These are phyloP conservation scores for Pseudocercospora eumusae DNA, from an alignment of 2,329 filamentous ascomycete species.

Conservation along the genomic window DNA sequence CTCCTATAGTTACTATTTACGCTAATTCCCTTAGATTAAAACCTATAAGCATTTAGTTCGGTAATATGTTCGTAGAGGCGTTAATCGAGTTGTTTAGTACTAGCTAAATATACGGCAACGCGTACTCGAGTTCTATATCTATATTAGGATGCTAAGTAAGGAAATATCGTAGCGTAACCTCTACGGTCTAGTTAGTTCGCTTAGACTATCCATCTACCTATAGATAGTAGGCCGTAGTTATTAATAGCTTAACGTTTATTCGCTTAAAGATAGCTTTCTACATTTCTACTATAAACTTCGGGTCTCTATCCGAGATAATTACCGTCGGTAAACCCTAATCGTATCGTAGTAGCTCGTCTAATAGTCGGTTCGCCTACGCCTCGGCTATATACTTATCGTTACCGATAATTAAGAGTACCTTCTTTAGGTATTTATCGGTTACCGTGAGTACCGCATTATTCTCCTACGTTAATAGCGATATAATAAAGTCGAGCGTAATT, in stretches of 20 bases:
- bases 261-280: conserved; percentile 4
- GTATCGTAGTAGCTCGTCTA: neutral
- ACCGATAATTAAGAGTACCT: conserved; percentile 4
- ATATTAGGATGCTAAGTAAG: conserved; percentile 2
- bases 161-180: conserved; percentile 14
- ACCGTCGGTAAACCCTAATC: conserved; percentile 8
- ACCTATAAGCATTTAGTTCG: too few species aligned
- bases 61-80: too few species aligned
- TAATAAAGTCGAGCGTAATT: conserved; percentile 9
- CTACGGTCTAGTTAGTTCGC: conserved; percentile 12
- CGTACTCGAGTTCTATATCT: neutral
- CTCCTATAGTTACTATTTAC: neutral
- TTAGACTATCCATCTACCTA: conserved; percentile 10
- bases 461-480: neutral
- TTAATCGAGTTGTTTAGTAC: too few species aligned
- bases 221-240: conserved; percentile 10
- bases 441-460: neutral
- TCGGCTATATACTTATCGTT: neutral
- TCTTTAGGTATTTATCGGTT: conserved; percentile 4
- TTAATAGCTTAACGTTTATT: conserved; percentile 5
- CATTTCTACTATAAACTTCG: conserved; percentile 6
- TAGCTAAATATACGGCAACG: too few species aligned
- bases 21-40: too few species aligned
- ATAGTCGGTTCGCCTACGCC: conserved; percentile 1
- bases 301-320: conserved; percentile 12